Conservation (phyloP, 257 asterid genomes). For the Knoxia roxburghii region DNA sequence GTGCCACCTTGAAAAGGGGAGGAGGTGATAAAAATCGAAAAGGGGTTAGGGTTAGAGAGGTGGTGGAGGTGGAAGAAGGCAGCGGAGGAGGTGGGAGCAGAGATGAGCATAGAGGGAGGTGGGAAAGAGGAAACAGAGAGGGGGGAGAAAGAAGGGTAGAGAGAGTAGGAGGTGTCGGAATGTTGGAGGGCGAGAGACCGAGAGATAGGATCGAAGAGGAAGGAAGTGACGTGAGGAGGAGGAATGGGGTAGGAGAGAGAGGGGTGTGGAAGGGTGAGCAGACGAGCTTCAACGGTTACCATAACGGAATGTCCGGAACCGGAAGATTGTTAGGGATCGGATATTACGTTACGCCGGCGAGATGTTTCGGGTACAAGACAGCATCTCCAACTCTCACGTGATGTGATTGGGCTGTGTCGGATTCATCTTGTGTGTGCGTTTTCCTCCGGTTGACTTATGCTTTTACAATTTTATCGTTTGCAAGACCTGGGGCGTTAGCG, state of each 20-base stretch:
- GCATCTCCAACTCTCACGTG: background rate
- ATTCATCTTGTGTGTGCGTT: background rate
- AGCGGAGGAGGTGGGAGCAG: conserved; percentile 36
- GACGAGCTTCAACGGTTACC: conserved; percentile 41
- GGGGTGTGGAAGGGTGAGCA: conserved; percentile 48
- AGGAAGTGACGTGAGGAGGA: conserved; percentile 40
- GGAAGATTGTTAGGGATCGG: background rate
- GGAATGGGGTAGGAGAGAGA: conserved; percentile 20
- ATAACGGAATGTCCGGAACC: conserved; percentile 12
- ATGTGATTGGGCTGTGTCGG: no score
- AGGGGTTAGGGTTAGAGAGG: conserved; percentile 32
- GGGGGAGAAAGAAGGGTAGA: conserved; percentile 44
- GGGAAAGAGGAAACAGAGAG: conserved; percentile 24
- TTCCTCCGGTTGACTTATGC: background rate
- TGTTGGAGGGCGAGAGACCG: conserved; percentile 60
- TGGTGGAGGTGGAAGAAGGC: conserved; percentile 50
- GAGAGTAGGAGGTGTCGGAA: conserved; percentile 68
- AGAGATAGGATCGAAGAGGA: conserved; percentile 50
- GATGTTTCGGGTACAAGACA: background rate
- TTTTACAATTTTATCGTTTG: background rate
- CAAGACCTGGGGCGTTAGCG: background rate
- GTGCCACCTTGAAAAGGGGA: conserved; percentile 51
- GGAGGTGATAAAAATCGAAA: conserved; percentile 44
- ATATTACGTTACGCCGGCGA: conserved; percentile 6
- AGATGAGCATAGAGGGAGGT: conserved; percentile 29